These are phyloP conservation scores for Soucietia sequanensis DNA, from an alignment of 805 yeast species.

Conservation along the genomic window DNA sequence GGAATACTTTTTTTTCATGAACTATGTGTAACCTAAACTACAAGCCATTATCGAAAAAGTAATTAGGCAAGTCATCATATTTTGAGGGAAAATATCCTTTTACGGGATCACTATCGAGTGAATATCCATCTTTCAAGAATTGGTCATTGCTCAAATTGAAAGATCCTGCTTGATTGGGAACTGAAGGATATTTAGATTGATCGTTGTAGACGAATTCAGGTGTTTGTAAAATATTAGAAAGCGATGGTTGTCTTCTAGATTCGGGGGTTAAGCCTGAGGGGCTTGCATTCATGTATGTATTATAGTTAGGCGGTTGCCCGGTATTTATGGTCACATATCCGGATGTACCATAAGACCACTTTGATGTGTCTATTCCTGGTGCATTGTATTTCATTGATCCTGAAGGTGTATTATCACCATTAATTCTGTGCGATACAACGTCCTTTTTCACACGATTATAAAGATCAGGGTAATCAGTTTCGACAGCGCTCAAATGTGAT, in stretches of 20 bases:
- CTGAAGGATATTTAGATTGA: neutral
- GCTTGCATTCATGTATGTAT: too few relatives aligned
- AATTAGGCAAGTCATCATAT: constrained; percentile 33
- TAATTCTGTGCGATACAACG: too few relatives aligned
- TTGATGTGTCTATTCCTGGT: neutral
- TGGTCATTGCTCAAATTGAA: constrained; percentile 8
- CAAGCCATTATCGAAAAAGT: constrained; percentile 35
- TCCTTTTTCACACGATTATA: too few relatives aligned
- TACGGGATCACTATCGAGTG: constrained; percentile 21
- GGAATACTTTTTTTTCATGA: too few relatives aligned
- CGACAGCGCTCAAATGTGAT: constrained; percentile 14
- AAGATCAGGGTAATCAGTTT: constrained; percentile 16
- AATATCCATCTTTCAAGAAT: constrained; percentile 7
- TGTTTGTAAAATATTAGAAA: constrained; percentile 22
- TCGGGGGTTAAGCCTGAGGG: constrained; percentile 12
- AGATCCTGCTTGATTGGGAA: too few relatives aligned
- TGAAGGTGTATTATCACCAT: too few relatives aligned
- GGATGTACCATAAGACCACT: neutral
- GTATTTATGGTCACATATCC: neutral
- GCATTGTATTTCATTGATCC: too few relatives aligned
- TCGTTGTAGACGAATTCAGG: too few relatives aligned
- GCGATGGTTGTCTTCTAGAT: constrained; percentile 16
- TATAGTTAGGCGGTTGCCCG: neutral
- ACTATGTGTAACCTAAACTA: too few relatives aligned
- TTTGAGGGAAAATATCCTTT: constrained; percentile 21